These are phyloP conservation scores for Barnettozyma hawaiiensis DNA, from an alignment of 1,139 yeast genomes.

Conservation along the genomic window DNA sequence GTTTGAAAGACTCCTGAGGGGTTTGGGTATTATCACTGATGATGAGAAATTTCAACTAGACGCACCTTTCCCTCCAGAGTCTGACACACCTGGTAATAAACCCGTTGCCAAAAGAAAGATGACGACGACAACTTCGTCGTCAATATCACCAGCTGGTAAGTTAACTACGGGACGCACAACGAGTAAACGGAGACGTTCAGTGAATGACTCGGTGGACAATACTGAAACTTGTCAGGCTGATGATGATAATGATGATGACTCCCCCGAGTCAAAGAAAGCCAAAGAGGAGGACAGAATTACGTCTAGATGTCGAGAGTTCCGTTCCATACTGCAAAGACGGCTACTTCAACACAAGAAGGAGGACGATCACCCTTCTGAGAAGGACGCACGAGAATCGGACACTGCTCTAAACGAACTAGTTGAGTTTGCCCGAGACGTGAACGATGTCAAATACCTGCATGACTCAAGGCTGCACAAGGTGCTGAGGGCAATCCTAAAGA, in stretches of 20 bases:
- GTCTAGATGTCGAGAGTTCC: constrained; percentile 15
- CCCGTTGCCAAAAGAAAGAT: background rate
- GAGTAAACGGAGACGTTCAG: background rate
- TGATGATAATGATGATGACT: background rate
- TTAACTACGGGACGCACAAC: background rate
- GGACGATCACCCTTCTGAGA: constrained; percentile 21
- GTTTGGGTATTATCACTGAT: background rate
- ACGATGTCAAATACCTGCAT: constrained; percentile 36
- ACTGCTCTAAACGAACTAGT: constrained; percentile 40
- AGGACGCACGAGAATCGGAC: constrained; percentile 42
- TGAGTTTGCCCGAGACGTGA: constrained; percentile 35
- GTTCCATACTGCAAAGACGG: constrained; percentile 27
- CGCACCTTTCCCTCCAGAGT: background rate
- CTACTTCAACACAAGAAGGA: constrained; percentile 20
- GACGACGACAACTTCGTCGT: background rate
- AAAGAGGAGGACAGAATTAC: background rate
- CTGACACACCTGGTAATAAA: background rate
- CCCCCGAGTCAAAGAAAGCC: background rate
- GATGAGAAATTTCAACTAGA: background rate
- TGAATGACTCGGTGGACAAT: too few relatives aligned
- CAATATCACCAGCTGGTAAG: background rate
- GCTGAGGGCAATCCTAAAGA: constrained; percentile 27
- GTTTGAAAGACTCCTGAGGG: background rate
- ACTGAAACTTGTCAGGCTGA: too few relatives aligned
- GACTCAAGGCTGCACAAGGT: constrained; percentile 48